These are phyloP conservation scores for Skeletonema marinoi DNA, from an alignment of 108 stramenopile species.

Conservation along the genomic window DNA sequence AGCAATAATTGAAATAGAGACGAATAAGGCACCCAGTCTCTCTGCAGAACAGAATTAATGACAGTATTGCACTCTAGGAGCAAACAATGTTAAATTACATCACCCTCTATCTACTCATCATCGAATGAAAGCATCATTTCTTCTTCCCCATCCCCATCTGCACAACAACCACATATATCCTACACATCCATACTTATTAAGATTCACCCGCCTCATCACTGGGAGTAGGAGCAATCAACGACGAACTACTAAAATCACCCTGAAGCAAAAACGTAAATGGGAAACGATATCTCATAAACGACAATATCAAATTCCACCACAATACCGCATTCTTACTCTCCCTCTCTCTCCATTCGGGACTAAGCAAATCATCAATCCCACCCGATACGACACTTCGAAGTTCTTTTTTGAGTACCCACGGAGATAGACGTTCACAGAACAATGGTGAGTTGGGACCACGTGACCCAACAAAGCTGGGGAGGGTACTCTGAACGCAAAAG, in stretches of 20 bases:
- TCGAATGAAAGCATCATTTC: too few species aligned
- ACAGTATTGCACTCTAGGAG: too few species aligned
- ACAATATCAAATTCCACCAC: conserved; percentile 88
- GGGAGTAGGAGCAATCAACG: conserved; percentile 83
- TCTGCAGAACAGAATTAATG: too few species aligned
- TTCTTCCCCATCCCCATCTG: too few species aligned
- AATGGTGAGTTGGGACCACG: conserved; percentile 76
- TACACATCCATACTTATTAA: too few species aligned
- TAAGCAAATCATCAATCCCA: conserved; percentile 61
- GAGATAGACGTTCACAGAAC: conserved; percentile 85
- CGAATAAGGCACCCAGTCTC: too few species aligned
- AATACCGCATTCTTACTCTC: conserved; percentile 70
- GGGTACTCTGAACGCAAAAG: conserved; percentile 66
- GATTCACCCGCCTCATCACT: conserved; percentile 6
- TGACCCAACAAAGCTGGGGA: conserved; percentile 72
- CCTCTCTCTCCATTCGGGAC: conserved; percentile 70
- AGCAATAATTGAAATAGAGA: too few species aligned
- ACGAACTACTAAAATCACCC: conserved; percentile 79
- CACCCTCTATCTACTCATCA: too few species aligned
- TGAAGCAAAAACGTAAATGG: conserved; percentile 85
- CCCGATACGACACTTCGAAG: conserved; percentile 46
- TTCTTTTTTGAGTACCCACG: conserved; percentile 85
- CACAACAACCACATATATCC: too few species aligned
- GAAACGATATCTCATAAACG: conserved; percentile 66
- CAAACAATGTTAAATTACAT: too few species aligned